Base-by-base conservation (phyloP, 768 basidiomycete genomes). In the Mycena galopus region DNA sequence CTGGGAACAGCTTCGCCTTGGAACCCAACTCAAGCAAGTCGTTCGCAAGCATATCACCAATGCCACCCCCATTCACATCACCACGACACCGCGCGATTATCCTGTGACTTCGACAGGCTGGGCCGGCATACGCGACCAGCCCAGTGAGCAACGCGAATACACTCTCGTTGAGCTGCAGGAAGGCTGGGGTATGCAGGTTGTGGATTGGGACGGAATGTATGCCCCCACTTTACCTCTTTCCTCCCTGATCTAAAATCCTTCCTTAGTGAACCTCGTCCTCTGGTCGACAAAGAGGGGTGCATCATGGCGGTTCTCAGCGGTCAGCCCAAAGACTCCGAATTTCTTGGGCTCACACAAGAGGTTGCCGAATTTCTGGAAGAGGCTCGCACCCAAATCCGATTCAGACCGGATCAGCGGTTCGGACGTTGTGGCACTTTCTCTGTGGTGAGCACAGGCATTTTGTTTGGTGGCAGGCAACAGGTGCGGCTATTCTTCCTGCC, bases 291-390 rank as follows among this genome's bases (percentile, higher is more conserved):
- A 12, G 57, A 58, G 12, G 7, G 5, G 2, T 47, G 62, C 3
- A 21, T 64, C n/a, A 51, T 64, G 12, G 62, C 35, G 2, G 62
- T 64, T 5, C 62, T 64, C 19, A 47, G 62, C 9, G 62, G 62
- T 10, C 27, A 32, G 3, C 62, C 62, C 50, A 47, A 51, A 2
- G 47, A 51, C 21, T 4, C 29, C 39, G 19, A 64, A 19, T 64
- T 51, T 16, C 30, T 51, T 1, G 23, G 21, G 2, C 47, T 64
- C 30, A 64, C 62, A 4, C 14, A 47, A 12, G 19, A 64, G 1
- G 62, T 30, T 2, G 62, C 62, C 23, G 11, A 14, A 0, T 19
- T 32, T 16, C 17, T 64, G 3, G 47, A 64, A n/a, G 10, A 2
- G 3, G 32, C 47, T 2, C 30, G 47, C 3, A 30, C 1, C 11